phyloP scores from a whole-genome alignment of 805 yeast genomes.

The Yarrowia sp. region DNA sequence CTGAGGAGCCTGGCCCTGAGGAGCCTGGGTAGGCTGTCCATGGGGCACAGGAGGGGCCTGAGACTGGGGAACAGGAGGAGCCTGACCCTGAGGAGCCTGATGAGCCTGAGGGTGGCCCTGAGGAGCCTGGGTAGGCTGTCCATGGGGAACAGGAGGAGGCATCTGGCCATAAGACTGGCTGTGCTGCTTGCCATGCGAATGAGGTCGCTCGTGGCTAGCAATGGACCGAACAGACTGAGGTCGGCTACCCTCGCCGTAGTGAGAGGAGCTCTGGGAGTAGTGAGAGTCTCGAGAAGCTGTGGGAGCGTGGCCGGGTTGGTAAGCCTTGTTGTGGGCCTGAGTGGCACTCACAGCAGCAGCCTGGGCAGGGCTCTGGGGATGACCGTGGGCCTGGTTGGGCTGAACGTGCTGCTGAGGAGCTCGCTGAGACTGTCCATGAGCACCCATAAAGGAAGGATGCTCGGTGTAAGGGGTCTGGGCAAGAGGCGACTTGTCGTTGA shows the following conservation, averaged over 20 bases:
- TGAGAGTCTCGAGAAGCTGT: not conserved
- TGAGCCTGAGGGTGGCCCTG: not conserved
- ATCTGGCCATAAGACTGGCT: not conserved
- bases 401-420: conserved; percentile 1
- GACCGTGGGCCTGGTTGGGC: conserved; percentile 5
- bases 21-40: not conserved
- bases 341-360: not conserved
- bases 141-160: conserved; percentile 7
- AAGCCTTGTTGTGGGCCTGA: not conserved
- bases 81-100: not conserved
- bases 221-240: not conserved
- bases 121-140: not conserved
- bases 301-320: not conserved
- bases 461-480: conserved; percentile 7
- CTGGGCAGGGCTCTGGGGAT: not conserved
- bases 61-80: not conserved
- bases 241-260: conserved; percentile 6
- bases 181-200: not conserved
- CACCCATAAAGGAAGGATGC: not conserved
- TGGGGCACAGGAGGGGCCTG: conserved; percentile 2
- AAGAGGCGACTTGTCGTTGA: conserved; percentile 1
- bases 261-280: conserved; percentile 17
- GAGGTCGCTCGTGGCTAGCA: conserved; percentile 4
- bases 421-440: not conserved
- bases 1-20: not conserved